Conservation (phyloP, 1,284 basidiomycete genomes). For the Paramarasmius palmivorus region DNA sequence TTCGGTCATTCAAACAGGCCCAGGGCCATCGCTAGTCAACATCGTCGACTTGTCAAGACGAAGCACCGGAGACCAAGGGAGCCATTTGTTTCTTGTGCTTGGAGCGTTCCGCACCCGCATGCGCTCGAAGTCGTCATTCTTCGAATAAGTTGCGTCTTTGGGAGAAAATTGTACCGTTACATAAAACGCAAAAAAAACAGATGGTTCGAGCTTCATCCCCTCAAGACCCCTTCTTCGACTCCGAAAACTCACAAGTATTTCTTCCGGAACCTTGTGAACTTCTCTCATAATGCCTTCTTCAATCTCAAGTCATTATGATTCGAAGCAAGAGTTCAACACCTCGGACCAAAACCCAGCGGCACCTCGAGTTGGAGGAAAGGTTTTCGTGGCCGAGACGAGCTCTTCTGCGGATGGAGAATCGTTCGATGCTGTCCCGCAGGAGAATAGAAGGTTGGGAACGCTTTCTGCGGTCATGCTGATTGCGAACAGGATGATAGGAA, state of each 20-base stretch:
- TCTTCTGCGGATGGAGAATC: not conserved
- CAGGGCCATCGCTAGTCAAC: no score
- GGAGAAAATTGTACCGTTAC: no score
- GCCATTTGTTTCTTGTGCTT: no score
- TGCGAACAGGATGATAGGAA: constrained; percentile 14
- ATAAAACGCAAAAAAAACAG: no score
- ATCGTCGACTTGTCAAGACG: no score
- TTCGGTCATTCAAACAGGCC: no score
- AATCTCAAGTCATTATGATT: not conserved
- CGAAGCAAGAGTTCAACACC: not conserved
- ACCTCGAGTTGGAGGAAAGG: not conserved
- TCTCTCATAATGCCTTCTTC: constrained; percentile 1
- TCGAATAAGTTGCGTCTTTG: no score
- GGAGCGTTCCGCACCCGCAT: no score
- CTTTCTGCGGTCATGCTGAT: constrained; percentile 12
- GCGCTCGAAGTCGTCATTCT: no score
- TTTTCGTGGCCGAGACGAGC: no score
- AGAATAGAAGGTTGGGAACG: constrained; percentile 6
- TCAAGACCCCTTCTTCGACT: not conserved
- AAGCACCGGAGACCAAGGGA: no score
- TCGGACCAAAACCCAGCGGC: not conserved
- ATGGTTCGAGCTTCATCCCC: not conserved
- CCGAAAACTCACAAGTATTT: not conserved
- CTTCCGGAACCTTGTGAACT: no score
- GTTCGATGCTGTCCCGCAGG: constrained; percentile 1